Conservation (phyloP, 805 yeast species). For the Saccharomyces jurei region DNA sequence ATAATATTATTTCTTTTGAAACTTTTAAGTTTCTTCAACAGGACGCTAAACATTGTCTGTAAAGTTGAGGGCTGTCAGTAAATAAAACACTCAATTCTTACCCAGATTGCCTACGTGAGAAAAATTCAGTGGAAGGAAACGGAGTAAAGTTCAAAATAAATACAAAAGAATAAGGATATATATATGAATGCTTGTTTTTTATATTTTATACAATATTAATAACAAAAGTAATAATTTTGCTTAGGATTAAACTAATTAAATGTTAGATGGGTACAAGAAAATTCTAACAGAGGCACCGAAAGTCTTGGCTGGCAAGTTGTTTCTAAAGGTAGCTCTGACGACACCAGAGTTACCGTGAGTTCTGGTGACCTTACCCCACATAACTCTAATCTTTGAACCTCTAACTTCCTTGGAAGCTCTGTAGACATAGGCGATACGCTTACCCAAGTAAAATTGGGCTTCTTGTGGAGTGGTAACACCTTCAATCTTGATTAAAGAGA, state of each 20-base stretch:
- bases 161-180: neutral
- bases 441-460: conserved; percentile 98
- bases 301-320: conserved; percentile 98
- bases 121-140: neutral
- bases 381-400: conserved; percentile 98
- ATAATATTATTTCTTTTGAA: neutral
- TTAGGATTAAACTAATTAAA: conserved; percentile 44
- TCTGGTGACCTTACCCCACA: conserved; percentile 99
- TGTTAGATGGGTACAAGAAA: conserved; percentile 99
- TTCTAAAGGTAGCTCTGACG: conserved; percentile 97
- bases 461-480: conserved; percentile 88
- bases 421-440: conserved; percentile 99
- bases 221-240: neutral
- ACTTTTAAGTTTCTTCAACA: neutral
- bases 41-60: too few species aligned
- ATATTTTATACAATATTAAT: neutral
- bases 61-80: too few species aligned
- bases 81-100: too few species aligned
- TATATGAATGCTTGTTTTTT: neutral
- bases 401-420: conserved; percentile 95
- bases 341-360: conserved; percentile 98
- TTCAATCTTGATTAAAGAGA: conserved; percentile 93
- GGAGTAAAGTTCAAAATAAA: neutral
- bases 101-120: too few species aligned
- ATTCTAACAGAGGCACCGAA: conserved; percentile 99